These are phyloP conservation scores for Moringa oleifera DNA, from an alignment of 345 rosid genomes.

Conservation along the genomic window DNA sequence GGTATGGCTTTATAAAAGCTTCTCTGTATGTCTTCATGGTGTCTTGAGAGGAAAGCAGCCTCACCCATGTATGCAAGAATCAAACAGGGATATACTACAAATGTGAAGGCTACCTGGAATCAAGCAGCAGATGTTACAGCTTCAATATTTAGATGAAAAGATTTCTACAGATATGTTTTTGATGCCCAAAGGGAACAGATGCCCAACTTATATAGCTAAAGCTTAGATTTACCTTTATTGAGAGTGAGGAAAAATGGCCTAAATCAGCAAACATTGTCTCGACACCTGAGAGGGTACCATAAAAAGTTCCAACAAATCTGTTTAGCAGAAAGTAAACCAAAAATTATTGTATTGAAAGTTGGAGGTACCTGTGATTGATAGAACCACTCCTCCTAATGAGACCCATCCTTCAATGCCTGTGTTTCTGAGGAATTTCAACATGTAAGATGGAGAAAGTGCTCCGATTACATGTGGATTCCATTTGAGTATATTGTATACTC, in stretches of 20 bases:
- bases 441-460: conserved; percentile 82
- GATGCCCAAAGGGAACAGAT: not conserved
- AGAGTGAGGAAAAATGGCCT: conserved; percentile 81
- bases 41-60: conserved; percentile 78
- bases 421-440: conserved; percentile 61
- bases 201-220: not conserved
- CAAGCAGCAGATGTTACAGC: not conserved
- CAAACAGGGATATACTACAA: conserved; percentile 75
- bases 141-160: not conserved
- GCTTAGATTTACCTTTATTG: conserved; percentile 54
- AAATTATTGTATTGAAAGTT: not conserved
- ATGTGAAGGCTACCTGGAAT: conserved; percentile 63
- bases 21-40: conserved; percentile 61
- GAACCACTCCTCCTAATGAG: conserved; percentile 86
- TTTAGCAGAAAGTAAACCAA: conserved; percentile 3
- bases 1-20: conserved; percentile 94
- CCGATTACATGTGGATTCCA: conserved; percentile 67
- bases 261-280: conserved; percentile 84
- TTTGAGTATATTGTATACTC: conserved; percentile 59
- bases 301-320: conserved; percentile 12
- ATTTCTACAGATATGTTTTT: not conserved
- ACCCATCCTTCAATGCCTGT: conserved; percentile 80
- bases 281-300: conserved; percentile 43
- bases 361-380: conserved; percentile 71
- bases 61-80: conserved; percentile 93